Evolutionary conservation across 2,329 filamentous ascomycete genomes (phyloP), one percentile per base, ranked within the genome.

Genomic region (Septoria linicola): DNA sequence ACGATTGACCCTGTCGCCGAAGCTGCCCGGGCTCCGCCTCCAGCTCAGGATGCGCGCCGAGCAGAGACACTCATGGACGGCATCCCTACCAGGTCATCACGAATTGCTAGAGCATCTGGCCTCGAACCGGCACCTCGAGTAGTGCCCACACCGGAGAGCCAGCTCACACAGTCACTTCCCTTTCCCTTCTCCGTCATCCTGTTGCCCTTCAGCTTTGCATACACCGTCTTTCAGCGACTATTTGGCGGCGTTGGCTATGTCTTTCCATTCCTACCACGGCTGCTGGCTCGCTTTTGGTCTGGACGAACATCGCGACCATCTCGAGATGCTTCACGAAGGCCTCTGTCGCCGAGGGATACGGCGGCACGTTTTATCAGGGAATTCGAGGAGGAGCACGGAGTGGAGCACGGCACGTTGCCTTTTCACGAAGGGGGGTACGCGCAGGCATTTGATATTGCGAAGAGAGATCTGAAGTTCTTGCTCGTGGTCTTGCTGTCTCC

Each of bases 391-490:
- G 89, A 95, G 63, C 93, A 96, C 65, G 90, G 89, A 0, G 60
- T 67, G 14, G 61, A 62, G 40, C 72, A 77, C 14, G 81, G 83
- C 41, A 76, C 76, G 3, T 72, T 97, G 3, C 84, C 87, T 0
- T 96, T 95, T 69, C 84, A 86, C 60, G 91, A 96, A 66, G 87
- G 87, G 44, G 90, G 92, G 3, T 93, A 97, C 66, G 91, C 95
- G 4, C 88, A 95, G 71, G 90, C 91, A 0, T 82, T 96, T 56
- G 93, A 99, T 66, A 73, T 85, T 31, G 90, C 92, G 4, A 96
- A 97, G 74, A 85, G 84, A 60, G 89, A 97, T 30, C 79, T 96
- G 49, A 95, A 95, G 67, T 96, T 95, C 66, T 76, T 99, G 11
- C 72, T 97, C n/a, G 85, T 96, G 13, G 75, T 97, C 4, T 79